Evolutionary conservation across 2,329 filamentous ascomycete species (phyloP).

Genomic region (Ceratocystis cacaofunesta): DNA sequence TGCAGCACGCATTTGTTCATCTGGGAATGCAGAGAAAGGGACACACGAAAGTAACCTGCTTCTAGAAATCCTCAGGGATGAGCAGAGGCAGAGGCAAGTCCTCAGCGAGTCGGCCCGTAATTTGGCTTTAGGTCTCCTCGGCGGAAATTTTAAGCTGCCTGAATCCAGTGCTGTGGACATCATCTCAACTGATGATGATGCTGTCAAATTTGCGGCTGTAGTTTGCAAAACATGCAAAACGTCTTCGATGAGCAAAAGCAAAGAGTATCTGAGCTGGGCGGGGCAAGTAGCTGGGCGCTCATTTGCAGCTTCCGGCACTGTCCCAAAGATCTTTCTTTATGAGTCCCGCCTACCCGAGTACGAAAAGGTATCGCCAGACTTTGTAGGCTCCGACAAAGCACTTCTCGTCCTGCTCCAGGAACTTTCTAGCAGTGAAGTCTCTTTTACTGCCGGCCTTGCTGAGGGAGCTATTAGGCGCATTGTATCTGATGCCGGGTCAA

Average conservation of each 20-base stretch:
- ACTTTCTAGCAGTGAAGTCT: conserved; percentile 44
- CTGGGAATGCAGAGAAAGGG: conserved; percentile 53
- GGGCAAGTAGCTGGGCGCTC: conserved; percentile 70
- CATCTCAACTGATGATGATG: conserved; percentile 50
- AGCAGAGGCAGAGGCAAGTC: conserved; percentile 43
- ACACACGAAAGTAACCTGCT: conserved; percentile 69
- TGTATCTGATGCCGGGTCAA: conserved; percentile 36
- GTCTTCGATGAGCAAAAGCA: conserved; percentile 46
- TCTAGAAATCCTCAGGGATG: conserved; percentile 64
- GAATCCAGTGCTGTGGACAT: conserved; percentile 38
- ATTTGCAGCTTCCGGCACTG: conserved; percentile 60
- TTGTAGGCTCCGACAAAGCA: conserved; percentile 45
- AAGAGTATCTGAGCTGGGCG: conserved; percentile 69
- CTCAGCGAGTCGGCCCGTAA: conserved; percentile 56
- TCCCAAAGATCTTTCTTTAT: conserved; percentile 43
- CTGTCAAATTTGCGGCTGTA: conserved; percentile 45
- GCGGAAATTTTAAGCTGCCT: conserved; percentile 53
- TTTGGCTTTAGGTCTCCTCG: conserved; percentile 58
- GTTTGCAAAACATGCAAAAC: conserved; percentile 64
- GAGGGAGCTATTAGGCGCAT: conserved; percentile 44
- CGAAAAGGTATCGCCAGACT: conserved; percentile 30
- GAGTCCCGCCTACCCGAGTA: conserved; percentile 43
- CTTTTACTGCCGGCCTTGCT: conserved; percentile 41
- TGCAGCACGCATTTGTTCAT: conserved; percentile 49
- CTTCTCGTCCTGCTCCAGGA: conserved; percentile 48